These are phyloP conservation scores for Dorcoceras hygrometricum DNA, from an alignment of 257 asterid species.

Conservation along the genomic window DNA sequence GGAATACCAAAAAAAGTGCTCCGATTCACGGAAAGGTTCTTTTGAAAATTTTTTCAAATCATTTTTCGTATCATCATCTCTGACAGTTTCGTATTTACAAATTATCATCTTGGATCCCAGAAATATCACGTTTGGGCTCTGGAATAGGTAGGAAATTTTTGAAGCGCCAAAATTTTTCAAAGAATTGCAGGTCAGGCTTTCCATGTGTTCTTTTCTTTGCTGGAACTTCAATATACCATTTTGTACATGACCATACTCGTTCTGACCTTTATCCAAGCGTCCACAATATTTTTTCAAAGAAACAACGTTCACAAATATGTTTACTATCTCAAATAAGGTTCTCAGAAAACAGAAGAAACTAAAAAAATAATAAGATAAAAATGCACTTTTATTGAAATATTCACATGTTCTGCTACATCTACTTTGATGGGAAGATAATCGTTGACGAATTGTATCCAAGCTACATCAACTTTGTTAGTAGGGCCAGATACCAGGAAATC, in stretches of 20 bases:
- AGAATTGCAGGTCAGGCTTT: too few species aligned
- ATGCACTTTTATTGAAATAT: not conserved
- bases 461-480: not conserved
- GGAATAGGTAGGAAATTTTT: not conserved
- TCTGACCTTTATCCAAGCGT: not conserved
- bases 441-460: not conserved
- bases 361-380: too few species aligned
- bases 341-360: not conserved
- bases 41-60: too few species aligned
- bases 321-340: not conserved
- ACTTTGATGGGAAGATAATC: not conserved
- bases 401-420: not conserved
- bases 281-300: not conserved
- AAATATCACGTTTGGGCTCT: not conserved
- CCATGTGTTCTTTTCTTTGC: too few species aligned
- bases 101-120: not conserved
- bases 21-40: too few species aligned
- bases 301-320: not conserved
- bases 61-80: not conserved
- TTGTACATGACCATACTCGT: not conserved
- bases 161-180: not conserved
- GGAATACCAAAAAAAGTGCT: not conserved
- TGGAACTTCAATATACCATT: not conserved
- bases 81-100: too few species aligned
- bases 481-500: not conserved